Percentiles rank a stretch among this genome's conserved stretches.
Conservation (phyloP, 2,329 filamentous ascomycete species). For the Alternaria arborescens region DNA sequence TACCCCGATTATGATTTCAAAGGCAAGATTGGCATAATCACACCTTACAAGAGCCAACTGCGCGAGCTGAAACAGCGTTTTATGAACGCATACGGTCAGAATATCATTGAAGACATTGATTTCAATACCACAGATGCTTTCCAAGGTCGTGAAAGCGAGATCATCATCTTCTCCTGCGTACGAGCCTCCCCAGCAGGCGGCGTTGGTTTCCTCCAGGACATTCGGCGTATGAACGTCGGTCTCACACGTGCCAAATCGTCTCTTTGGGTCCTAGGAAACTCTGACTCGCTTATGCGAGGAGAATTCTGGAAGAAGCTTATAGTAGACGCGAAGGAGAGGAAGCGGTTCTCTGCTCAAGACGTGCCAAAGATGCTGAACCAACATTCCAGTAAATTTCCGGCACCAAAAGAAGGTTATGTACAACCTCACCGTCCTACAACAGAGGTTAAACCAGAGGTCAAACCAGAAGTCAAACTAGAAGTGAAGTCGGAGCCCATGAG, state of each 20-base stretch:
- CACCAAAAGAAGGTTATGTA: conserved; percentile 37
- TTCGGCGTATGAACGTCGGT: conserved; percentile 99
- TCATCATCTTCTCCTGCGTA: conserved; percentile 99
- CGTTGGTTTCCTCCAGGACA: conserved; percentile 98
- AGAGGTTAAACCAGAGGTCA: conserved; percentile 35
- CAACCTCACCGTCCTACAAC: conserved; percentile 29
- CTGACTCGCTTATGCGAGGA: conserved; percentile 82
- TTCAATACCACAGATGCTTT: conserved; percentile 99
- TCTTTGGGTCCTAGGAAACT: conserved; percentile 95
- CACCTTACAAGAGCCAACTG: conserved; percentile 95
- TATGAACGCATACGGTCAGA: conserved; percentile 73
- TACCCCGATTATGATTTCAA: conserved; percentile 73
- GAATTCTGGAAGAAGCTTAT: conserved; percentile 92
- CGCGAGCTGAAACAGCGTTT: conserved; percentile 81
- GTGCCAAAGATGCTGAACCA: conserved; percentile 63
- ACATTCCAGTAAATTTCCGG: conserved; percentile 57
- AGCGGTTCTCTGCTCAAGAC: conserved; percentile 78
- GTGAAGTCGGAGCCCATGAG: conserved; percentile 35
- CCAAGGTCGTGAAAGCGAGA: conserved; percentile 93
- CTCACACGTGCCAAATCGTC: conserved; percentile 96
- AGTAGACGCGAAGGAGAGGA: conserved; percentile 76
- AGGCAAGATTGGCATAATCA: conserved; percentile 94
- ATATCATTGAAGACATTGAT: conserved; percentile 81
- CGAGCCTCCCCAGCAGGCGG: conserved; percentile 90
- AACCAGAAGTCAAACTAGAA: conserved; percentile 29